A percentile compares a stretch with the other conserved stretches of the same genome.
These are phyloP conservation scores for Aureobasidium sp. DNA, from an alignment of 2,329 filamentous ascomycete species.

Conservation along the genomic window DNA sequence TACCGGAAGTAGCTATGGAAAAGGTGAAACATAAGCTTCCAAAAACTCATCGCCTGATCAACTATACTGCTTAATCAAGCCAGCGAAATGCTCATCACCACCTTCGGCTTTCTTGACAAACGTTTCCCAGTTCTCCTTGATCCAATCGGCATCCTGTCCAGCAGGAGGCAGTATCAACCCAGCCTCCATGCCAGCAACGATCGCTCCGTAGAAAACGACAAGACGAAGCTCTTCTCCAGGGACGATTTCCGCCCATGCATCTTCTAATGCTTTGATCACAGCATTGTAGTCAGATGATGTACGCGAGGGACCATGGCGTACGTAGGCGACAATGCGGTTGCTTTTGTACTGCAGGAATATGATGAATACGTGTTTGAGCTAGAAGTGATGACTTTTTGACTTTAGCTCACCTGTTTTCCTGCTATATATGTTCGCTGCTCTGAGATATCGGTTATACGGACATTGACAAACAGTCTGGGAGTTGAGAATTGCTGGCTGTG, in stretches of 20 bases:
- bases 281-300: constrained; percentile 35
- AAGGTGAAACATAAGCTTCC: too few relatives aligned
- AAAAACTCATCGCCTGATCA: not conserved
- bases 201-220: constrained; percentile 26
- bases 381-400: not conserved
- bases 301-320: constrained; percentile 37
- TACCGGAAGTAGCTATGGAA: too few relatives aligned
- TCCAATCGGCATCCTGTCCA: constrained; percentile 36
- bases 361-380: not conserved
- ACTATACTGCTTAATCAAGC: not conserved
- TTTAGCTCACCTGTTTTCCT: constrained; percentile 33
- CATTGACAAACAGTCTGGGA: constrained; percentile 50
- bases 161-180: constrained; percentile 35
- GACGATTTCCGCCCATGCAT: constrained; percentile 35
- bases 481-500: constrained; percentile 48
- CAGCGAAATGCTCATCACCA: constrained; percentile 38
- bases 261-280: constrained; percentile 29
- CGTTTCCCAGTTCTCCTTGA: constrained; percentile 35
- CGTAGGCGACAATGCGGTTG: constrained; percentile 40
- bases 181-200: constrained; percentile 36
- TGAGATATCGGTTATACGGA: constrained; percentile 40
- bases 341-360: constrained; percentile 18
- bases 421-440: constrained; percentile 35
- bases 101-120: constrained; percentile 38
- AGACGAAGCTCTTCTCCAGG: constrained; percentile 29